Evolutionary conservation across 352 stramenopile genomes (phyloP), one percentile per base, ranked within the genome.

Genomic region (Phytopythium sindhum): DNA sequence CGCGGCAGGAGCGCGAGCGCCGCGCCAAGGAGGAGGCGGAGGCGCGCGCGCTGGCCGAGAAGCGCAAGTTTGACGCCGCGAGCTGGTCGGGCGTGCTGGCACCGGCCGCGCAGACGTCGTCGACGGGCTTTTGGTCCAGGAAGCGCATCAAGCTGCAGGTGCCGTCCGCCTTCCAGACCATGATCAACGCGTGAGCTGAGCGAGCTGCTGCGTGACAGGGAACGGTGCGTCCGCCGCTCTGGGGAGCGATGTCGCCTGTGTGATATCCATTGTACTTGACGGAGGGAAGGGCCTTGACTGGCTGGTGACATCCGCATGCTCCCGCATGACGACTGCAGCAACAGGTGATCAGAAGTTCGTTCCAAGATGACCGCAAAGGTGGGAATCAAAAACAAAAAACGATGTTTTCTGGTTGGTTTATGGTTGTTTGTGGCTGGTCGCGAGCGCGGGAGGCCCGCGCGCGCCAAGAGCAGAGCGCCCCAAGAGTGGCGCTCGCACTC

Each of bases 11-110:
- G 58, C 77, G 81, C 1, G 80, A 93, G 35, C 75, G 65, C 23
- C 78, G 82, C 47, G 60, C 67, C 19, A 68, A 76, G 45, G 80
- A 89, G 63, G 75, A 88, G 28, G 75, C 78, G 9, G 77, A 75
- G 48, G 77, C 80, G 33, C 74, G 70, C 24, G 68, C 70, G 39
- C 69, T 75, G 45, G 60, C 68, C 11, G 60, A 67, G 24, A 81
- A 86, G 66, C 86, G 86, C 75, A 90, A 88, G 73, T 75, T 90
- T 50, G 80, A 93, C 55, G 69, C 69, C 23, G 59, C 68, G 24
- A 72, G 63, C 21, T 91, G 82, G 84, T 83, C 75, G 0, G 82
- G 84, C 28, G 68, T 80, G 48, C 65, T 91, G 29, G 61, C 70
- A 19, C 67, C 80, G 24, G 52, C 63, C 51, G 44, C 60, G 59